phyloP scores from a whole-genome alignment of 345 rosid genomes.

The Lepidium aucheri region DNA sequence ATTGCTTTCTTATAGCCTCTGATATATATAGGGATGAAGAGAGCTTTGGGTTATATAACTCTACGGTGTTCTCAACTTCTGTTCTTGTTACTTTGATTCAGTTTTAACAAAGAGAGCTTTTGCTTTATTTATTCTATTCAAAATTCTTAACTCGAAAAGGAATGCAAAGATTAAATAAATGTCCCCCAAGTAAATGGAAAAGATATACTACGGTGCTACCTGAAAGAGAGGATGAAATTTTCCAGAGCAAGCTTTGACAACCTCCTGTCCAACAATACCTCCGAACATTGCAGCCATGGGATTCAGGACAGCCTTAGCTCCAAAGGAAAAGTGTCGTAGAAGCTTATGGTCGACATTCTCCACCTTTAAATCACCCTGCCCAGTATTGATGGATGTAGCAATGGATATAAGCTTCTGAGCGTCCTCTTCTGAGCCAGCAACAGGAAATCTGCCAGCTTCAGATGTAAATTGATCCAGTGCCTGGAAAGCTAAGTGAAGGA shows the following conservation, averaged over 20 bases:
- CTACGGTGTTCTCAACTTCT: neutral
- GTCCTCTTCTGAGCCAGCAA: conserved; percentile 89
- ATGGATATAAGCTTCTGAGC: conserved; percentile 66
- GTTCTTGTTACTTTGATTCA: neutral
- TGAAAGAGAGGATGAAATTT: conserved; percentile 96
- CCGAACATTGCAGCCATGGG: conserved; percentile 99
- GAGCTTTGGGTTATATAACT: neutral
- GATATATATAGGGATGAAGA: neutral
- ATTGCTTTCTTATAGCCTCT: neutral
- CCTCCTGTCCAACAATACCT: conserved; percentile 96
- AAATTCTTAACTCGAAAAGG: neutral
- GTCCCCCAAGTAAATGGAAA: neutral
- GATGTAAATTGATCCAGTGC: conserved; percentile 75
- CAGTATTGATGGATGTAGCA: conserved; percentile 55
- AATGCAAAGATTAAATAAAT: neutral
- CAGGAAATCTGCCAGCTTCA: conserved; percentile 69
- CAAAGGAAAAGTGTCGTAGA: conserved; percentile 77
- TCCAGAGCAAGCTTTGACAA: conserved; percentile 97
- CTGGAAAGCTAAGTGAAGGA: conserved; percentile 86
- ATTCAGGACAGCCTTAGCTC: conserved; percentile 91
- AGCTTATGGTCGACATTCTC: conserved; percentile 74
- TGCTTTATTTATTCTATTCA: neutral
- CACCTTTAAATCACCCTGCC: conserved; percentile 60
- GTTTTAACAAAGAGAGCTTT: neutral
- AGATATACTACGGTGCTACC: conserved; percentile 30